Base-by-base conservation (phyloP, 768 basidiomycete genomes). In the Tulasnella sp. region DNA sequence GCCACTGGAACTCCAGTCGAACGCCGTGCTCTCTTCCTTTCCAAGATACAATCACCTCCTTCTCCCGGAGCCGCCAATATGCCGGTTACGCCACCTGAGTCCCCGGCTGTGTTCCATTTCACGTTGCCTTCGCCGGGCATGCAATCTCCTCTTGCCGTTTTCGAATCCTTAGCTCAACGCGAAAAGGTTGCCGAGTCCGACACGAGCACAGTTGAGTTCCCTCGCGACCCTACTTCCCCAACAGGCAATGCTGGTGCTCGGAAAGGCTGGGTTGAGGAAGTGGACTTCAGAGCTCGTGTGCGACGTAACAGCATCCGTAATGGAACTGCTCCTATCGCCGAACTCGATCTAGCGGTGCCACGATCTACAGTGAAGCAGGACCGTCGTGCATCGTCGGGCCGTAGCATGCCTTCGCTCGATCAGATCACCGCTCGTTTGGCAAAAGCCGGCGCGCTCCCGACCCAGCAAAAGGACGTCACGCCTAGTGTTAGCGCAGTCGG, bases 21-120 rank as follows among this genome's bases (percentile, higher is more conserved):
- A 67, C 77, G 87, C 52, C 82, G 86, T 27, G 81, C 83, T 3
- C 73, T 77, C 58, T 88, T 89, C 71, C 70, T 88, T 25, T 83
- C 81, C 58, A 88, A 82, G 68, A 70, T 89, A 40, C 72, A 77
- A 36, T 80, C 80, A n/a, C 77, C 81, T 19, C 79, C 81, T 2
- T 81, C 79, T 1, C 76, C 81, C 8, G 74, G 77, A 8, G 78
- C 82, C 17, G 73, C 76, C 23, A 65, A 69, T 42, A 72, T 74
- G 11, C 80, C 84, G 9, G 80, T 79, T 67, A 84, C 78, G 1
- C 80, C 81, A 49, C 80, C 80, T 5, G 81, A 82, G 56, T 85
- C 82, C 12, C 83, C 83, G 51, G 74, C 79, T 19, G 75, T 83
- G 58, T 81, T 81, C 67, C 80, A 82, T 66, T 83, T 77, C 69